A percentile compares a stretch with the other conserved stretches of the same genome.
Evolutionary conservation across 768 basidiomycete genomes (phyloP).

Genomic region (Agrocybe chaxingu): DNA sequence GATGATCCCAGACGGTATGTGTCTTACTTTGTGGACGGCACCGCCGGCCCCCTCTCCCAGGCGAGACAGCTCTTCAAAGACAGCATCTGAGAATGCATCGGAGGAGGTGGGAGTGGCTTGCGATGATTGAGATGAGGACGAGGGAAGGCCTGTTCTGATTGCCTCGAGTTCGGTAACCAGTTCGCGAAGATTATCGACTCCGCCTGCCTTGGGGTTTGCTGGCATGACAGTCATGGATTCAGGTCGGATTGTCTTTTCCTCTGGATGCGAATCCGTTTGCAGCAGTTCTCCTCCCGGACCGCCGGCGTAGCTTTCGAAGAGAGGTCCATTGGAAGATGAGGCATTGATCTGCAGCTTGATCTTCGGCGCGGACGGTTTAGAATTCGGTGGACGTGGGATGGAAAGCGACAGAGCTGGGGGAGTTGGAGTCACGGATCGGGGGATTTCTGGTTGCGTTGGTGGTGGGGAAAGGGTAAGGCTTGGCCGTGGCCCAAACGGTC

Average conservation of each 20-base stretch:
- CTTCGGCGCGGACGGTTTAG: constrained; percentile 17
- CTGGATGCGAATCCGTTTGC: constrained; percentile 23
- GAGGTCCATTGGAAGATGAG: constrained; percentile 21
- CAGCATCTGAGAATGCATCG: constrained; percentile 59
- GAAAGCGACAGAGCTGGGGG: constrained; percentile 25
- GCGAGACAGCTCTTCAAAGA: constrained; percentile 72
- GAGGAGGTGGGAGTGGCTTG: constrained; percentile 18
- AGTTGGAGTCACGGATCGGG: constrained; percentile 24
- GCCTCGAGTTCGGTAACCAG: constrained; percentile 35
- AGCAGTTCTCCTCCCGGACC: constrained; percentile 29
- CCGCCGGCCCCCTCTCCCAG: constrained; percentile 96
- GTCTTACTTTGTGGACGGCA: constrained; percentile 90
- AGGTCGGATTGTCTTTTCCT: constrained; percentile 45
- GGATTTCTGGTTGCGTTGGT: constrained; percentile 21
- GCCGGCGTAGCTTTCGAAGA: constrained; percentile 40
- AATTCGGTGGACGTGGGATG: constrained; percentile 17
- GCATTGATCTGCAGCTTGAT: constrained; percentile 22
- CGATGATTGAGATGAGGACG: constrained; percentile 8
- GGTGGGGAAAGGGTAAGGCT: constrained; percentile 19
- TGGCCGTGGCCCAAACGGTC: constrained; percentile 26
- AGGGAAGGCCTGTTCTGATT: constrained; percentile 20
- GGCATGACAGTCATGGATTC: constrained; percentile 28
- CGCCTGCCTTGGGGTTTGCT: constrained; percentile 18
- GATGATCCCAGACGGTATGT: constrained; percentile 72
- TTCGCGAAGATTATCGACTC: constrained; percentile 35